A percentile compares a stretch with the other conserved stretches of the same genome.
Evolutionary conservation across 257 asterid species (phyloP).

Genomic region (Jaltomata sinuosa): DNA sequence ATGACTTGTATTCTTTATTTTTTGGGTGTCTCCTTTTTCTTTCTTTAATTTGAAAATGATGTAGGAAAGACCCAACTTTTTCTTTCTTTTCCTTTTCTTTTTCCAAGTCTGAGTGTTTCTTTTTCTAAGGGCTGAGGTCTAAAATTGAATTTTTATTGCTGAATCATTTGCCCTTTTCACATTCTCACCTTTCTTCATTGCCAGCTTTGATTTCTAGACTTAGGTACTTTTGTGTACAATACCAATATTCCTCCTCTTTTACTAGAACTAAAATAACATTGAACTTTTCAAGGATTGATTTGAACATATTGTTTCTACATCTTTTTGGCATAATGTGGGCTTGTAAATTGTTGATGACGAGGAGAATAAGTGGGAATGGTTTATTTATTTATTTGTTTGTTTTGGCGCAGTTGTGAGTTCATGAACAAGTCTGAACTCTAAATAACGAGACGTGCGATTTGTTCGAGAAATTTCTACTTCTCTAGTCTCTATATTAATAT

Average conservation of each 20-base stretch:
- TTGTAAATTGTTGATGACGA: not conserved
- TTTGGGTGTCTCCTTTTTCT: not conserved
- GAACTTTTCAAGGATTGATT: not conserved
- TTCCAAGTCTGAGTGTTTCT: not conserved
- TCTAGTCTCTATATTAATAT: no score
- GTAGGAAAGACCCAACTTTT: not conserved
- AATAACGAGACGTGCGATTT: no score
- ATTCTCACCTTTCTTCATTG: not conserved
- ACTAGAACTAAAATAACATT: not conserved
- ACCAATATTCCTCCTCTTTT: not conserved
- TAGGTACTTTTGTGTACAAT: not conserved
- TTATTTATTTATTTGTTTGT: no score
- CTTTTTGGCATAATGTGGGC: not conserved
- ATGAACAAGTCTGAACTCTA: no score
- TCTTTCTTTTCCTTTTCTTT: not conserved
- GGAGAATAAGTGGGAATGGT: not conserved
- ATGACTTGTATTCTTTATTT: not conserved
- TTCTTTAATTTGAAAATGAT: constrained; percentile 1
- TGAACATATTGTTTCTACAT: not conserved
- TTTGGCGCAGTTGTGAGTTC: no score
- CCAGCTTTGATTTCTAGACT: not conserved
- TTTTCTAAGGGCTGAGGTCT: not conserved
- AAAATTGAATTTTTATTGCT: not conserved
- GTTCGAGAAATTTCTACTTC: no score
- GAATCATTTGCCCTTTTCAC: not conserved